A percentile compares a stretch with the other conserved stretches of the same genome.
Conservation (phyloP, 2,329 filamentous ascomycete species). For the Coniochaeta hoffmannii region DNA sequence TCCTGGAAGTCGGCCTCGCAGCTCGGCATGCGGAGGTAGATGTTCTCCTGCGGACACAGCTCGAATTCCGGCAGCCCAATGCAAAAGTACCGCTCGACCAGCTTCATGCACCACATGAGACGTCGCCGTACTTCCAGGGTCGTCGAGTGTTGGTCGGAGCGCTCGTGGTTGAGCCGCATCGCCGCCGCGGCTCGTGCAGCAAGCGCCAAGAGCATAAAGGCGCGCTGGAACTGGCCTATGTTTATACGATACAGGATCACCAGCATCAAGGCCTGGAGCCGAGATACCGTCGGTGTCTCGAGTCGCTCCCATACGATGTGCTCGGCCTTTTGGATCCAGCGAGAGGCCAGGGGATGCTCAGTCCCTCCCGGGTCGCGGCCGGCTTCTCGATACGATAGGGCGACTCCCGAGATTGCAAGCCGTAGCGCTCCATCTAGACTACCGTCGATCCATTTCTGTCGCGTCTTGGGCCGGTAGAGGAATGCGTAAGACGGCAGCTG, state of each 20-base stretch:
- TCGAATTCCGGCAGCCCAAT: conserved; percentile 33
- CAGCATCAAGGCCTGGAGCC: conserved; percentile 23
- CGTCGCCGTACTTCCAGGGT: conserved; percentile 30
- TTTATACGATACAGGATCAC: conserved; percentile 24
- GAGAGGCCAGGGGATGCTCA: conserved; percentile 13
- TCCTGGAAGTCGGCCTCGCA: conserved; percentile 22
- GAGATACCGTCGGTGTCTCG: conserved; percentile 22
- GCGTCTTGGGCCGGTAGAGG: conserved; percentile 24
- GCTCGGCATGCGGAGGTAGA: conserved; percentile 29
- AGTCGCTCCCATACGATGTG: conserved; percentile 22
- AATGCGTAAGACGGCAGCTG: conserved; percentile 26
- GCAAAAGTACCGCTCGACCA: conserved; percentile 32
- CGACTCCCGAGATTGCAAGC: conserved; percentile 25
- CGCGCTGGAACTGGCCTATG: conserved; percentile 22
- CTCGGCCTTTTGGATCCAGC: conserved; percentile 24
- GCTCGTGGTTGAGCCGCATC: conserved; percentile 31
- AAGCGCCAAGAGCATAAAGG: conserved; percentile 28
- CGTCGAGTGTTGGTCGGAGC: conserved; percentile 21
- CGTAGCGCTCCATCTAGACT: conserved; percentile 22
- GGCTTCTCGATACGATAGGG: conserved; percentile 18
- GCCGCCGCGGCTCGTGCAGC: conserved; percentile 28
- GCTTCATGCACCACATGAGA: conserved; percentile 31
- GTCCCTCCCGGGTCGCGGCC: conserved; percentile 4
- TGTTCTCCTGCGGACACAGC: conserved; percentile 28
- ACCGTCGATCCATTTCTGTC: conserved; percentile 19